Evolutionary conservation across 1,284 basidiomycete species (phyloP).

Genomic region (Fomitopsis schrenkii): DNA sequence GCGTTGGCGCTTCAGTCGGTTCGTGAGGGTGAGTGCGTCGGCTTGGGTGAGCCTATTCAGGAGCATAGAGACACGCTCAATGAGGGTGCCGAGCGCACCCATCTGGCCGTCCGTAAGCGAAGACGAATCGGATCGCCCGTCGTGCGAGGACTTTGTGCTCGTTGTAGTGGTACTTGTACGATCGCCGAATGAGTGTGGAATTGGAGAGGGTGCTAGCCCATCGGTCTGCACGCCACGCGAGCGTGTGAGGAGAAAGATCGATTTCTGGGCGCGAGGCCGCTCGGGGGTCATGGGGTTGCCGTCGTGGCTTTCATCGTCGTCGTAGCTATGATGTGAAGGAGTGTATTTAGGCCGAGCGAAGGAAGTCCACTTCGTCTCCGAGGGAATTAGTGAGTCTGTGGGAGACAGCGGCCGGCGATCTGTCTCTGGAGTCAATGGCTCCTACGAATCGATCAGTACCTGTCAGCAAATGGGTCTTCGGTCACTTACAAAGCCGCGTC

Average conservation of each 20-base stretch:
- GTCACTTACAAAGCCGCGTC: conserved; percentile 37
- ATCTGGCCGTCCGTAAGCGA: conserved; percentile 52
- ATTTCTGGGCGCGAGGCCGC: conserved; percentile 38
- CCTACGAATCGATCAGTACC: conserved; percentile 30
- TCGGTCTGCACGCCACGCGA: conserved; percentile 80
- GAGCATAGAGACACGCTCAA: conserved; percentile 71
- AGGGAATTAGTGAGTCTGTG: conserved; percentile 40
- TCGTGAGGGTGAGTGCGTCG: conserved; percentile 85
- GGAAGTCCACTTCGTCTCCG: conserved; percentile 39
- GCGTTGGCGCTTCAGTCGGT: conserved; percentile 89
- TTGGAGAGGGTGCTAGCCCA: conserved; percentile 30
- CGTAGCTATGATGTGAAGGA: conserved; percentile 42
- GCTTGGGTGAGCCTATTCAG: conserved; percentile 73
- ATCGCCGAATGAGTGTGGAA: conserved; percentile 36
- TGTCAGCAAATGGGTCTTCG: neutral
- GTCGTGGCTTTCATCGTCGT: conserved; percentile 42
- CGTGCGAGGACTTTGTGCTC: conserved; percentile 37
- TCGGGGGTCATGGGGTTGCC: conserved; percentile 32
- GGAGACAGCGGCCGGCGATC: conserved; percentile 54
- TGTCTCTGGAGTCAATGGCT: conserved; percentile 61
- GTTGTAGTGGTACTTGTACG: conserved; percentile 20
- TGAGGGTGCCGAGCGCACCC: conserved; percentile 47
- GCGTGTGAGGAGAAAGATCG: conserved; percentile 57
- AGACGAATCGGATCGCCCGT: conserved; percentile 64
- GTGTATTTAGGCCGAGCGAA: conserved; percentile 35